Evolutionary conservation across 306 rosid species (phyloP).

Genomic region (Fragaria nilgerrensis): DNA sequence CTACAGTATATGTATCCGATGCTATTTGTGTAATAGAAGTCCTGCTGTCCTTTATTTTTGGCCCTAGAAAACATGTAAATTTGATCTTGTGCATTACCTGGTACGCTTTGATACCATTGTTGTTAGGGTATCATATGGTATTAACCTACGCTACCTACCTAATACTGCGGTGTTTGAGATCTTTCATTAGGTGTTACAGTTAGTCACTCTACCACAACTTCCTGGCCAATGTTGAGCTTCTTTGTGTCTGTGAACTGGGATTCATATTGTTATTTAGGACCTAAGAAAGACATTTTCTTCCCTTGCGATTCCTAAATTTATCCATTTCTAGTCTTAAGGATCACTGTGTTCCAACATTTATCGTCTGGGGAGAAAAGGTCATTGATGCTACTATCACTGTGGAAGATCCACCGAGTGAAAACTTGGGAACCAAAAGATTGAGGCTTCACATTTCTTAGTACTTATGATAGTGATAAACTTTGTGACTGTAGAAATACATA

Average conservation of each 20-base stretch:
- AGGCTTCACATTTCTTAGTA: background rate
- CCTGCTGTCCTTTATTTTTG: background rate
- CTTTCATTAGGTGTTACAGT: conserved; percentile 3
- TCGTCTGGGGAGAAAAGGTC: background rate
- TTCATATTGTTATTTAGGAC: background rate
- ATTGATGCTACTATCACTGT: background rate
- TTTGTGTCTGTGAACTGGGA: background rate
- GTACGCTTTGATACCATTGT: background rate
- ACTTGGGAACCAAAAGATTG: background rate
- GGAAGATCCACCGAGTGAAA: background rate
- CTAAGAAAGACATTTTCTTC: background rate
- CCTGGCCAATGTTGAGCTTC: background rate
- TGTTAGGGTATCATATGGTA: background rate
- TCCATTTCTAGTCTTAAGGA: background rate
- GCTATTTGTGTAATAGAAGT: background rate
- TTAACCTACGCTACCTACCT: background rate
- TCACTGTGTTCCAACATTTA: background rate
- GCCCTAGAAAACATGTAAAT: background rate
- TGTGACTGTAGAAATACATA: background rate
- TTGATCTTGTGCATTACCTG: background rate
- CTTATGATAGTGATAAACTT: background rate
- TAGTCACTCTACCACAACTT: background rate
- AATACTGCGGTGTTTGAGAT: background rate
- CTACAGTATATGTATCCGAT: background rate
- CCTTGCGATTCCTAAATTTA: background rate